Base-by-base conservation (phyloP, 2,329 filamentous ascomycete species). In the Aspergillus sp. region DNA sequence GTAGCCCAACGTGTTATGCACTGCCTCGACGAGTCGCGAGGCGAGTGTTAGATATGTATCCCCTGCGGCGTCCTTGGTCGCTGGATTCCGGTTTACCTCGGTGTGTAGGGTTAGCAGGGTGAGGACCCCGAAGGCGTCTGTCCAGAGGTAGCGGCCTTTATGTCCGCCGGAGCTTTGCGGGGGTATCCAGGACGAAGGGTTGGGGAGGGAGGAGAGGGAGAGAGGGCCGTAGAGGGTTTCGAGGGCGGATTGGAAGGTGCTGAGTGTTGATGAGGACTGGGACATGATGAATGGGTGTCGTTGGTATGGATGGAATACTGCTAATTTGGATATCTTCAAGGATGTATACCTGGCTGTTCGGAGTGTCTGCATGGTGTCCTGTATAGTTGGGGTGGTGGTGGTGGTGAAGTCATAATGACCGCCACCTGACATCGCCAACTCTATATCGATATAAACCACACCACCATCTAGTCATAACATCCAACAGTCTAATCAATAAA, bases 101-200 rank as follows among this genome's bases (percentile, higher is more conserved):
- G 71, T 71, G 60, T 79, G 75, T 3, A 86, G 74, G 3, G 84
- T 86, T 43, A 86, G 68, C 60, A 86, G 79, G 66, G 86, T 85
- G 58, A 86, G 63, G 7, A 86, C 80, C 4, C 83, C 84, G 64
- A 86, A 86, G 1, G 83, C 82, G 62, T 86, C 84, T 1, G 82
- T 85, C 84, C 83, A 86, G 21, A 86, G 76, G 64, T 86, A 86
- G 15, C 84, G 79, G 19, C 84, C 84, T n/a, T 74, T 75, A 62
- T 85, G 82, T 11, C 83, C 83, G 6, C 81, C 82, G 0, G 82
- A 78, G 27, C 75, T 77, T 1, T 76, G 76, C 0, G 82, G 82
- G 2, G 81, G 81, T 1, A 57, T 74, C 83, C 83, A 86, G 5
- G 62, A 54, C 6, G 62, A 52, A 1, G 73, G 70, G 39, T 72